A percentile compares a stretch with the other conserved stretches of the same genome.
phyloP scores from a whole-genome alignment of 805 yeast species.

The Ogataea glucozyma region DNA sequence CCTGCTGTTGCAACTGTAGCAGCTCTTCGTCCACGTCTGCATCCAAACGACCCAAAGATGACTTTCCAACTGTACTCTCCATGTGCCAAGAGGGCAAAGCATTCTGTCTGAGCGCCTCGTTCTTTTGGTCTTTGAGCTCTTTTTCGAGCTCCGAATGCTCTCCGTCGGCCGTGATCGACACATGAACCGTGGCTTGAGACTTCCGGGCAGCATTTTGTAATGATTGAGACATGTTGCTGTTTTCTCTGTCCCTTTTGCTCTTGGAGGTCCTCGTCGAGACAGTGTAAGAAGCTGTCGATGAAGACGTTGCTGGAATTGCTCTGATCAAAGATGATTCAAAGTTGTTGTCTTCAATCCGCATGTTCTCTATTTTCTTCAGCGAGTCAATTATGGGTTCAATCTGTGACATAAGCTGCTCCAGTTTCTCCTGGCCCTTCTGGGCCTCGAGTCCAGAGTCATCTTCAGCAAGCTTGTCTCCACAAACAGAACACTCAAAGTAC shows the following conservation, averaged over 20 bases:
- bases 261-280: conserved; percentile 45
- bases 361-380: conserved; percentile 79
- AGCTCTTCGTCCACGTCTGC: conserved; percentile 42
- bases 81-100: conserved; percentile 97
- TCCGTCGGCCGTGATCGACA: conserved; percentile 85
- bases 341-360: conserved; percentile 80
- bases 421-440: conserved; percentile 72
- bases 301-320: conserved; percentile 81
- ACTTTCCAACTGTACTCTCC: conserved; percentile 82
- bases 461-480: conserved; percentile 75
- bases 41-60: conserved; percentile 55
- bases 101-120: conserved; percentile 78
- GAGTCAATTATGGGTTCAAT: conserved; percentile 84
- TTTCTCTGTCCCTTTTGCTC: conserved; percentile 21
- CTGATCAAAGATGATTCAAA: conserved; percentile 81
- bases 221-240: conserved; percentile 28
- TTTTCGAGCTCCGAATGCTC: conserved; percentile 66
- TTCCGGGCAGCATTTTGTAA: conserved; percentile 39
- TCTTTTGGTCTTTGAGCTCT: conserved; percentile 64
- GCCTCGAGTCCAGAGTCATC: conserved; percentile 88
- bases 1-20: conserved; percentile 11
- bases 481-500: conserved; percentile 80
- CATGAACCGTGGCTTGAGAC: conserved; percentile 85
- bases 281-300: conserved; percentile 67
- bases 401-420: conserved; percentile 84